These are phyloP conservation scores for Beauveria medogensis DNA, from an alignment of 2,329 filamentous ascomycete species.

Conservation along the genomic window DNA sequence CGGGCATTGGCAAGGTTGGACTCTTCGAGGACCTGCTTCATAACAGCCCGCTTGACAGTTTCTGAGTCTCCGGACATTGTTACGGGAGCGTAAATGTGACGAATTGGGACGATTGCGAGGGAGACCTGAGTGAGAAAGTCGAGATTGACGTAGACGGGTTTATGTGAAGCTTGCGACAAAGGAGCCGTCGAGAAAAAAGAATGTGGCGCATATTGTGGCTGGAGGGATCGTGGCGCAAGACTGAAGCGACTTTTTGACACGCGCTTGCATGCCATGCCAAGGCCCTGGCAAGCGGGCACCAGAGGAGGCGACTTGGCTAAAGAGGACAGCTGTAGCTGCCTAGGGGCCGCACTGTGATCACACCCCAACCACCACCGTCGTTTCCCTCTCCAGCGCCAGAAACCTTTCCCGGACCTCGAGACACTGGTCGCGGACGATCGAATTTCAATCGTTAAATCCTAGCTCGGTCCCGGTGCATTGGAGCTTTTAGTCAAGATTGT, in stretches of 20 bases:
- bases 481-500: not conserved
- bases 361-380: conserved; percentile 2
- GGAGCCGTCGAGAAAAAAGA: not conserved
- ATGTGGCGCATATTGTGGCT: not conserved
- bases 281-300: not conserved
- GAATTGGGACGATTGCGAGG: not conserved
- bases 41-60: conserved; percentile 51
- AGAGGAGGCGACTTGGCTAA: not conserved
- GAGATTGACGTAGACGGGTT: not conserved
- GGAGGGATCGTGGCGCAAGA: not conserved
- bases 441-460: not conserved
- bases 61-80: conserved; percentile 48
- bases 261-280: not conserved
- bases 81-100: not conserved
- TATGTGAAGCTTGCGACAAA: not conserved
- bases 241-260: not conserved
- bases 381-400: not conserved
- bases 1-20: conserved; percentile 61
- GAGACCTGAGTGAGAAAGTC: not conserved
- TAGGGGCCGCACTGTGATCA: not conserved
- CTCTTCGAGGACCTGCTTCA: conserved; percentile 57
- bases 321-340: conserved; percentile 8
- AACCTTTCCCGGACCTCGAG: not conserved
- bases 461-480: not conserved
- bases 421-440: not conserved